These are phyloP conservation scores for Brassica cretica DNA, from an alignment of 345 rosid species.

Conservation along the genomic window DNA sequence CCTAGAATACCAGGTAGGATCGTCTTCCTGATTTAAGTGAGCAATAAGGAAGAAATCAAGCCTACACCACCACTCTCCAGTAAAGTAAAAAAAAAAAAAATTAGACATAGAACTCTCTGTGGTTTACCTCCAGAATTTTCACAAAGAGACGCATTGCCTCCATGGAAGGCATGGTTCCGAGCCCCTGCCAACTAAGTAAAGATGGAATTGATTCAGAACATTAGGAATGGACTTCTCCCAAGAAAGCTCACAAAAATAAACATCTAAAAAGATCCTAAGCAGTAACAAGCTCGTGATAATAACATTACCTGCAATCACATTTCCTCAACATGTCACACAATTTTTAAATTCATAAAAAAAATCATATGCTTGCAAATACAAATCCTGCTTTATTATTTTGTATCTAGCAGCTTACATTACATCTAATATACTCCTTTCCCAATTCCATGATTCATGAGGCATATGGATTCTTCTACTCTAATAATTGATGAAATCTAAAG, in stretches of 20 bases:
- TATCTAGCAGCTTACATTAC: conserved; percentile 26
- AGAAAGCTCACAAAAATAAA: neutral
- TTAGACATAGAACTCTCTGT: conserved; percentile 28
- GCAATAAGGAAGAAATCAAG: conserved; percentile 25
- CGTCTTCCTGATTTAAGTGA: conserved; percentile 72
- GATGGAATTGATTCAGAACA: conserved; percentile 32
- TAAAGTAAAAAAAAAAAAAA: conserved; percentile 4
- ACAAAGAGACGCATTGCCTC: conserved; percentile 99
- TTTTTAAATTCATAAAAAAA: neutral
- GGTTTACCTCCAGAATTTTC: conserved; percentile 87
- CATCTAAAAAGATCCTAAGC: neutral
- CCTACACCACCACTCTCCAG: neutral
- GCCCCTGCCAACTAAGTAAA: conserved; percentile 88
- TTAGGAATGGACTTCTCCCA: neutral
- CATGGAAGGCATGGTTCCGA: conserved; percentile 85
- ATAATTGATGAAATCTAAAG: conserved; percentile 1
- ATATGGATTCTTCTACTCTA: conserved; percentile 2
- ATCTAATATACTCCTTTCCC: neutral
- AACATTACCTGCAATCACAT: neutral
- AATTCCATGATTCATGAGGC: neutral
- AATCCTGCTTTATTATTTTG: conserved; percentile 15
- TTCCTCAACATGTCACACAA: neutral
- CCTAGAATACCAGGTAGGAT: conserved; percentile 96
- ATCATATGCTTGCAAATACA: neutral
- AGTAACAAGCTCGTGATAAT: conserved; percentile 17